These are phyloP conservation scores for Thelonectria discophora DNA, from an alignment of 2,329 filamentous ascomycete genomes.

Conservation along the genomic window DNA sequence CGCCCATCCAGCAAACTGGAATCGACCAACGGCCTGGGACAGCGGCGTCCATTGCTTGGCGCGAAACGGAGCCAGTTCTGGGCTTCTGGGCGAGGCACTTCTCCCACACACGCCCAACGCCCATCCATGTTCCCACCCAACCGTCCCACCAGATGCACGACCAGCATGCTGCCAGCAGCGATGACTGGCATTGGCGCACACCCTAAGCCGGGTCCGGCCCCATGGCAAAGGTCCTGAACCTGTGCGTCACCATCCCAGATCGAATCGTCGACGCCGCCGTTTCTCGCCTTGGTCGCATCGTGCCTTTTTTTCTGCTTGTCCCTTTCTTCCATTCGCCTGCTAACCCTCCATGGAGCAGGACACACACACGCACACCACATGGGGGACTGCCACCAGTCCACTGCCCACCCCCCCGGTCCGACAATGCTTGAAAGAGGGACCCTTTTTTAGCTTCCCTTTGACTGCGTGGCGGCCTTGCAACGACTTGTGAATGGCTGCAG, in stretches of 20 bases:
- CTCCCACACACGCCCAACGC: not conserved
- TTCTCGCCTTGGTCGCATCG: conserved; percentile 17
- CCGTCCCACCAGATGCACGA: conserved; percentile 26
- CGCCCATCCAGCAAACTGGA: too few species aligned
- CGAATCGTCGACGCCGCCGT: conserved; percentile 37
- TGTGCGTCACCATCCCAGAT: conserved; percentile 44
- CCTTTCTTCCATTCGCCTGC: not conserved
- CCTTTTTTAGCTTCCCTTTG: conserved; percentile 15
- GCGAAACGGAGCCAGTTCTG: not conserved
- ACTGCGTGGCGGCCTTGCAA: conserved; percentile 13
- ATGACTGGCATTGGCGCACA: conserved; percentile 44
- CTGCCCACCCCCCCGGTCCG: too few species aligned
- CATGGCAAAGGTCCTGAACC: conserved; percentile 40
- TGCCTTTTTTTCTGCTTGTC: conserved; percentile 18
- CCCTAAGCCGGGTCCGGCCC: conserved; percentile 40
- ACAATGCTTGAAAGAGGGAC: conserved; percentile 7
- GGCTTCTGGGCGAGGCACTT: not conserved
- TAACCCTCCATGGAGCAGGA: too few species aligned
- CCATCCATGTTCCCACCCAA: conserved; percentile 9
- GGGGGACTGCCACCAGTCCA: too few species aligned
- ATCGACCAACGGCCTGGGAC: not conserved
- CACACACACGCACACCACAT: too few species aligned
- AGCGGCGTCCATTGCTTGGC: not conserved
- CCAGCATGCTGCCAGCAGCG: conserved; percentile 36
- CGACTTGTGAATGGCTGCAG: conserved; percentile 15